Conservation (phyloP, 495 filamentous ascomycete species). For the Lasiosphaeria ovina region DNA sequence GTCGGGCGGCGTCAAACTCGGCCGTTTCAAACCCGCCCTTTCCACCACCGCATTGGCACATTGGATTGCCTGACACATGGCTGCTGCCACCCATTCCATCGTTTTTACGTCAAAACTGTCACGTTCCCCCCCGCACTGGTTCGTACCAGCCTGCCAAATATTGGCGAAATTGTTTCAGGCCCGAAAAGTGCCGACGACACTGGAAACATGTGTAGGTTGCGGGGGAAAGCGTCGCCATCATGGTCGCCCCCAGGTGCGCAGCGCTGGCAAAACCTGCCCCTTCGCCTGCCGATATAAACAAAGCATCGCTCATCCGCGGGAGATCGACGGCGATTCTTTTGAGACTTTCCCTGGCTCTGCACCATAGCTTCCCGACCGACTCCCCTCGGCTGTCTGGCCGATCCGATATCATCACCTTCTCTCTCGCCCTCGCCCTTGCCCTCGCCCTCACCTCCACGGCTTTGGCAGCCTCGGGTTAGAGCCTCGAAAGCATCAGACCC, state of each 20-base stretch:
- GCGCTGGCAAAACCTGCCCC: neutral
- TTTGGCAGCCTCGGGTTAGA: no score
- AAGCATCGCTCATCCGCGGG: neutral
- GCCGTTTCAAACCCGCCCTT: neutral
- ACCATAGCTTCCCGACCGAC: neutral
- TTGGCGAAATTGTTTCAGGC: no score
- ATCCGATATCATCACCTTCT: neutral
- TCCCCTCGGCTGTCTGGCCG: neutral
- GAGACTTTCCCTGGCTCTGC: neutral
- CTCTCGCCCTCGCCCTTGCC: neutral
- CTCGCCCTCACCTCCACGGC: no score
- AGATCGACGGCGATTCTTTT: slow-evolving; percentile 13
- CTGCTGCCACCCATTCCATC: neutral
- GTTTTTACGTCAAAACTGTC: neutral
- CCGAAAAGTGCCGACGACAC: no score
- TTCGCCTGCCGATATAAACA: slow-evolving; percentile 12
- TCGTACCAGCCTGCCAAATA: no score
- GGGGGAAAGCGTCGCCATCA: neutral
- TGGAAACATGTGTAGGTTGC: no score
- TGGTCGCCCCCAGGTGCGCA: neutral
- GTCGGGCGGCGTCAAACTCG: neutral
- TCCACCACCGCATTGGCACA: neutral
- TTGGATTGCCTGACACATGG: no score
- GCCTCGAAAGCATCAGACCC: no score
- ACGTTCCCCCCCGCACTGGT: no score